A percentile compares a stretch with the other conserved stretches of the same genome.
Evolutionary conservation across 2,329 filamentous ascomycete genomes (phyloP).

Genomic region (Exophiala aquamarina): DNA sequence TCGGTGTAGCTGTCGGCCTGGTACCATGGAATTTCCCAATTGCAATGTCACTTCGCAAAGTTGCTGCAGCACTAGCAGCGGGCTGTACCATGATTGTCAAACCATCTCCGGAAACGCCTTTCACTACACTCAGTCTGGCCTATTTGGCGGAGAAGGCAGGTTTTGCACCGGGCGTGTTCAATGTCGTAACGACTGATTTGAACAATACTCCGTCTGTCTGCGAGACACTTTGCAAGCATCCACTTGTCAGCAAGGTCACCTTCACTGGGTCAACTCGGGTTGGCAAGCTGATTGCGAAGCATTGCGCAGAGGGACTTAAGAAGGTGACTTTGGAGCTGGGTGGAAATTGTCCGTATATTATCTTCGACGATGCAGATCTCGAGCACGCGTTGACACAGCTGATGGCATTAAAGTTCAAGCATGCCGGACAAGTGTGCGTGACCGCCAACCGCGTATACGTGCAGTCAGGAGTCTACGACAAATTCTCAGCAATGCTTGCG

Average conservation of each 20-base stretch:
- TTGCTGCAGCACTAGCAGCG: constrained; percentile 64
- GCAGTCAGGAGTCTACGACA: constrained; percentile 61
- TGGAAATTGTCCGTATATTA: constrained; percentile 63
- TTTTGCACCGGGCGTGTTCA: constrained; percentile 59
- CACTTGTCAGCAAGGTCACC: constrained; percentile 56
- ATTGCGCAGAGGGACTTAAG: constrained; percentile 60
- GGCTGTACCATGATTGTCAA: constrained; percentile 69
- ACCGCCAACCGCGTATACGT: constrained; percentile 67
- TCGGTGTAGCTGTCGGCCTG: constrained; percentile 67
- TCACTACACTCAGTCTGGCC: constrained; percentile 63
- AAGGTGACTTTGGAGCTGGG: constrained; percentile 64
- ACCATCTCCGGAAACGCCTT: constrained; percentile 65
- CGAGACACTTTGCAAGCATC: constrained; percentile 54
- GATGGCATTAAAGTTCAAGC: constrained; percentile 6
- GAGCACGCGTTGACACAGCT: constrained; percentile 33
- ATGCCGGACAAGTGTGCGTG: constrained; percentile 42
- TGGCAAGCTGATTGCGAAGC: constrained; percentile 60
- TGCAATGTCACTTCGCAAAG: constrained; percentile 68
- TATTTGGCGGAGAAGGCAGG: constrained; percentile 54
- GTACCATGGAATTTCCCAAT: constrained; percentile 73
- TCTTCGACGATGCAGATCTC: constrained; percentile 63
- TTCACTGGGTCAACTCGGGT: constrained; percentile 62
- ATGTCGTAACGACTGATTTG: constrained; percentile 54
- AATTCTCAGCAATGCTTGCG: constrained; percentile 57
- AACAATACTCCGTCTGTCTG: constrained; percentile 39